These are phyloP conservation scores for Sphenostylis stenocarpa DNA, from an alignment of 306 rosid genomes.

Conservation along the genomic window DNA sequence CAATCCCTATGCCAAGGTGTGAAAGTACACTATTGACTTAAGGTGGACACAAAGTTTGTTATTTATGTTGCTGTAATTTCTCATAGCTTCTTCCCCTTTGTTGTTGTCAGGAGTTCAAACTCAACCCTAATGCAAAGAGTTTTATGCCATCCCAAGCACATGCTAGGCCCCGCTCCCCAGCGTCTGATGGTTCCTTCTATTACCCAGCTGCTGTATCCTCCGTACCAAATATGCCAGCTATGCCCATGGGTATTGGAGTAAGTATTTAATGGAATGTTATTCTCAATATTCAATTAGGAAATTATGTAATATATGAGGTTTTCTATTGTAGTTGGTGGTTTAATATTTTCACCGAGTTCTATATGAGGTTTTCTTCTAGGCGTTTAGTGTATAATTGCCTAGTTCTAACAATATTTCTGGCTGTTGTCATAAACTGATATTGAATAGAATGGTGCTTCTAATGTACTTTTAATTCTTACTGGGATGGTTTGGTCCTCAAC, in stretches of 20 bases:
- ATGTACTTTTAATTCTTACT: neutral
- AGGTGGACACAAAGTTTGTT: neutral
- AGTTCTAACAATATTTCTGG: neutral
- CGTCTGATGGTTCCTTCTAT: constrained; percentile 79
- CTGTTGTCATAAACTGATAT: neutral
- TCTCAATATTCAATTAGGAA: constrained; percentile 8
- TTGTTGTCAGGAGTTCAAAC: constrained; percentile 76
- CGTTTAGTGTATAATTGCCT: neutral
- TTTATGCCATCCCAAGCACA: constrained; percentile 72
- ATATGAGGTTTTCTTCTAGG: constrained; percentile 5
- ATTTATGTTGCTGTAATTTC: constrained; percentile 12
- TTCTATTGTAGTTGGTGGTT: neutral
- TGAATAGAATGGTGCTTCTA: neutral
- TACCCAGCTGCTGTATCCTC: constrained; percentile 56
- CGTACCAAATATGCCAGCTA: constrained; percentile 69
- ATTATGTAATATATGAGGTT: neutral
- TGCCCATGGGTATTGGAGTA: constrained; percentile 88
- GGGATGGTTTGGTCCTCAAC: neutral
- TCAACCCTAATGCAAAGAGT: constrained; percentile 96
- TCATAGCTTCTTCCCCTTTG: constrained; percentile 8
- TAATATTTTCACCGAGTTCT: neutral
- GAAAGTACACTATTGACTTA: constrained; percentile 10
- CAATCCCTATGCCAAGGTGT: constrained; percentile 94
- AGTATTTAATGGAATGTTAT: constrained; percentile 42
- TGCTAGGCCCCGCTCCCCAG: constrained; percentile 85